A percentile compares a stretch with the other conserved stretches of the same genome.
Conservation (phyloP, 208 protist species). For the Acanthamoeba comandoni region DNA sequence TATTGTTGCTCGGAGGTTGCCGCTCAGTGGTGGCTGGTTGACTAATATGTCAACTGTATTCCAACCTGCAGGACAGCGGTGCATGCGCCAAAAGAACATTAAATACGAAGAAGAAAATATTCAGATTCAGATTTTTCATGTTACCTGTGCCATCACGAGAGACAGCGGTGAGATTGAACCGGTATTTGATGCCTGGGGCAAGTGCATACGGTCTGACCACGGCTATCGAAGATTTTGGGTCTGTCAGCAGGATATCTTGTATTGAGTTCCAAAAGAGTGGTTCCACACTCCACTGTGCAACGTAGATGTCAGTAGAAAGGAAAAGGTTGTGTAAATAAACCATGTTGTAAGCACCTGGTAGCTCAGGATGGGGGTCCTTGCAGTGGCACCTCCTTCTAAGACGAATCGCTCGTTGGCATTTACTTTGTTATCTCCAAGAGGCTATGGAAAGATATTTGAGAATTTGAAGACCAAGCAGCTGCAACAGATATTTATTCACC, state of each 20-base stretch:
- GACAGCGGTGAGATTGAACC: slow-evolving; percentile 60
- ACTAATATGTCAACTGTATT: slow-evolving; percentile 56
- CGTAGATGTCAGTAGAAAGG: too few relatives aligned
- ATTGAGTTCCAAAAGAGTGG: slow-evolving; percentile 25
- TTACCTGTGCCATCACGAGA: slow-evolving; percentile 53
- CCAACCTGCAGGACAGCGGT: too few relatives aligned
- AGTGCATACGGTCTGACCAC: slow-evolving; percentile 9
- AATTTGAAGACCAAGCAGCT: not conserved
- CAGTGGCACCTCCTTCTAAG: slow-evolving; percentile 8
- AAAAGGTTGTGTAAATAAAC: too few relatives aligned
- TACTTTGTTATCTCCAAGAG: not conserved
- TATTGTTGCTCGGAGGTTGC: slow-evolving; percentile 29
- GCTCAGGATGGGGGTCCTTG: slow-evolving; percentile 2
- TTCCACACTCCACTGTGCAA: slow-evolving; percentile 38
- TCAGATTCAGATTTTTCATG: too few relatives aligned
- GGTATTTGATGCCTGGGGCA: slow-evolving; percentile 53
- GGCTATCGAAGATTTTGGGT: not conserved
- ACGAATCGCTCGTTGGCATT: slow-evolving; percentile 33
- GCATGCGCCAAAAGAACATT: too few relatives aligned
- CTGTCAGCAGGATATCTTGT: slow-evolving; percentile 2
- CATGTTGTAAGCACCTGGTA: not conserved
- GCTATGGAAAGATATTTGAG: not conserved
- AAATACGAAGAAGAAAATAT: too few relatives aligned
- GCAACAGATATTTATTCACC: not conserved
- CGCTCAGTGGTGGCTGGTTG: slow-evolving; percentile 64